Base-by-base conservation (phyloP, 257 asterid genomes). In the Pogostemon cablin region DNA sequence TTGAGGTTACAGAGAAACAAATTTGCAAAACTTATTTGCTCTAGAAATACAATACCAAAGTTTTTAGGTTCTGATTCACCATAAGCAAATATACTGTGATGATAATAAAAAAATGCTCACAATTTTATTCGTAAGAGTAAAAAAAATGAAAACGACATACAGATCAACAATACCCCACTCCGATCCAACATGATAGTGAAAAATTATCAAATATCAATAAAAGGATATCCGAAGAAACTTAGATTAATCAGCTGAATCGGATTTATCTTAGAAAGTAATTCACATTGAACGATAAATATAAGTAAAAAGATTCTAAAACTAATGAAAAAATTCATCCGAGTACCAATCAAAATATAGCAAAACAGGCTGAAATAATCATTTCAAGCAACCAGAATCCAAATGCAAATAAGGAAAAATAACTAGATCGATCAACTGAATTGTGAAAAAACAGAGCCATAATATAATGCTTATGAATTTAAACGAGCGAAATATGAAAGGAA, bases 301-400 rank as follows among this genome's bases (percentile, higher is more conserved):
- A 3, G 46, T n/a, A 55, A 40, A 17, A 20, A n/a, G 63, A 57
- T 74, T 12, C 20, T 8, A 62, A 15, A 73, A 42, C 71, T 35
- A 12, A 32, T n/a, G 25, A 17, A 34, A 74, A 62, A 74, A 62
- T 11, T 48, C 42, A 56, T 61, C 56, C 57, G 42, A 15, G 11
- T 37, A 64, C 4, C 54, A 44, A 60, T 11, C 7, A 55, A 70
- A 73, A 53, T 32, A 49, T 41, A 39, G 46, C 62, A 57, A 78
- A 62, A 35, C 4, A 48, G 34, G 32, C 40, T 20, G 63, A 15
- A 25, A 41, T 37, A 5, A 42, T 42, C 62, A 59, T 8, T 17
- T 47, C 41, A 34, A n/a, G 15, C 56, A 6, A 9, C 15, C 65
- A 59, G 34, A 38, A 68, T 4, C 9, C 15, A 72, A 60, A 32